phyloP scores from a whole-genome alignment of 192 early-diverging fungal genomes.

The Coemansia sp. region DNA sequence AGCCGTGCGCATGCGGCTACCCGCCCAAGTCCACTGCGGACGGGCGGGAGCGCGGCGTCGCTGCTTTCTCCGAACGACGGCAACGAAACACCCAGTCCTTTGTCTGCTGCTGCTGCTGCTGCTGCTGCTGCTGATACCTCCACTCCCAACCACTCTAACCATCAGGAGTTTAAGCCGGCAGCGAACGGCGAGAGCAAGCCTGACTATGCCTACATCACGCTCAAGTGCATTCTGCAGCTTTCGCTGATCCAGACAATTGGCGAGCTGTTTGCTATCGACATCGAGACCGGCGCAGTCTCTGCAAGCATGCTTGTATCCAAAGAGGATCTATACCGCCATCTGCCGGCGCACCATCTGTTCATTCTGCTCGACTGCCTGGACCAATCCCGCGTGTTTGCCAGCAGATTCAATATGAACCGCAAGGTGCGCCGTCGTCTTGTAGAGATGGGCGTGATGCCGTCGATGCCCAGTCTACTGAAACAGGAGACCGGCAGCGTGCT shows the following conservation, averaged over 20 bases:
- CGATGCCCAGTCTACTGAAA: conserved; percentile 87
- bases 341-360: conserved; percentile 66
- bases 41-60: conserved; percentile 26
- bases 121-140: background rate
- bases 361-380: conserved; percentile 78
- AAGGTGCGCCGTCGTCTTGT: conserved; percentile 78
- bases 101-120: background rate
- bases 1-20: conserved; percentile 13
- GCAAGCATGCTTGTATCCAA: conserved; percentile 15
- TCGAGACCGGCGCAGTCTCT: conserved; percentile 54
- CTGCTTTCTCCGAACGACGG: conserved; percentile 28
- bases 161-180: background rate
- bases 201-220: conserved; percentile 81
- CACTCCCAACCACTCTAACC: background rate
- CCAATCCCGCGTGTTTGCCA: conserved; percentile 76
- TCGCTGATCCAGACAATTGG: conserved; percentile 87
- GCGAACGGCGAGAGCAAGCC: conserved; percentile 46
- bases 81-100: conserved; percentile 30
- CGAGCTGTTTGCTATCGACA: conserved; percentile 65
- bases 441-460: conserved; percentile 83
- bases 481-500: conserved; percentile 80
- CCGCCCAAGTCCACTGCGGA: conserved; percentile 34
- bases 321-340: conserved; percentile 33
- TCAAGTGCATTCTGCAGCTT: conserved; percentile 87
- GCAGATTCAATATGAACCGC: conserved; percentile 74